phyloP scores from a whole-genome alignment of 2,329 filamentous ascomycete species.

The Scedosporium dehoogii region DNA sequence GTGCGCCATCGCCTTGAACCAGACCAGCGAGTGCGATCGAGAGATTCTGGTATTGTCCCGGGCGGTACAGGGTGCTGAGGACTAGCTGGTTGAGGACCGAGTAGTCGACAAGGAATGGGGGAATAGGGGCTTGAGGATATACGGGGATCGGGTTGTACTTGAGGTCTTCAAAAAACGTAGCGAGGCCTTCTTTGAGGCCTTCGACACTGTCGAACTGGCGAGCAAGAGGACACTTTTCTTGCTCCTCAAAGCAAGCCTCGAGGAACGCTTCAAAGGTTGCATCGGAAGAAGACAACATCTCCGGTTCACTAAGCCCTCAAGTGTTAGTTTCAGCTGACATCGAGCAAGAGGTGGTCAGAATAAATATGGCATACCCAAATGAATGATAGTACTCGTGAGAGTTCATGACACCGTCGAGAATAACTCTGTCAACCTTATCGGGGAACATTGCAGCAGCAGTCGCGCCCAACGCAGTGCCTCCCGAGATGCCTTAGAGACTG shows the following conservation, averaged over 20 bases:
- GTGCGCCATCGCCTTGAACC: constrained; percentile 31
- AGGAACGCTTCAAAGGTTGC: constrained; percentile 43
- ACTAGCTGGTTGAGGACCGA: constrained; percentile 33
- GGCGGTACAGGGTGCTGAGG: constrained; percentile 34
- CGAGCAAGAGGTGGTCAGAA: neutral
- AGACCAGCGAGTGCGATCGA: constrained; percentile 32
- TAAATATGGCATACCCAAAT: neutral
- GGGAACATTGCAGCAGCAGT: constrained; percentile 31
- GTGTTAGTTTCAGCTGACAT: neutral
- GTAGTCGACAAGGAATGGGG: constrained; percentile 41
- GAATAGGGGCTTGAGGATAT: constrained; percentile 26
- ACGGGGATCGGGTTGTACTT: constrained; percentile 30
- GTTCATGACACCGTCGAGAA: constrained; percentile 27
- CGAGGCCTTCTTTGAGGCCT: constrained; percentile 28
- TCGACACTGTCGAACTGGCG: constrained; percentile 21
- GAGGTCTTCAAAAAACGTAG: constrained; percentile 28
- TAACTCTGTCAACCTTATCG: constrained; percentile 25
- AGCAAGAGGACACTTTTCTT: constrained; percentile 32
- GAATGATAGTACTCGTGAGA: constrained; percentile 19
- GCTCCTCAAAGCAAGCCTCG: constrained; percentile 40
- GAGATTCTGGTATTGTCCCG: constrained; percentile 28
- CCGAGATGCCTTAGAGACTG: constrained; percentile 23
- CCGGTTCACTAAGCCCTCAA: neutral
- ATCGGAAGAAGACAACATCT: constrained; percentile 41
- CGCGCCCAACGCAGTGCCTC: constrained; percentile 28